These are phyloP conservation scores for Nicotiana benthamiana DNA, from an alignment of 257 asterid species.

Conservation along the genomic window DNA sequence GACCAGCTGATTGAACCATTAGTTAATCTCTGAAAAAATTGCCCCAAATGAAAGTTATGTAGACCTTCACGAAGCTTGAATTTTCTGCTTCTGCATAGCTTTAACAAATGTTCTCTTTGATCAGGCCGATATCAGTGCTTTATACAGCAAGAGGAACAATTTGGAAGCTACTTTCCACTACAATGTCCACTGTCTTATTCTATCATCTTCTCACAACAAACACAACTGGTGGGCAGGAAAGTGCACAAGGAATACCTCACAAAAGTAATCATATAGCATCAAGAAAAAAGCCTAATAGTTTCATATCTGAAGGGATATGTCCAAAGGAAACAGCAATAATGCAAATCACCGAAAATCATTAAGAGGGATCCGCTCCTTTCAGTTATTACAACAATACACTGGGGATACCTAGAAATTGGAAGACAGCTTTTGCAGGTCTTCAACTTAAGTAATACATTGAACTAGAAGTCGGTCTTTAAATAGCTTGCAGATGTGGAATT, in stretches of 20 bases:
- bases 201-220: neutral
- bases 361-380: neutral
- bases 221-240: neutral
- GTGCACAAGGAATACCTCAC: neutral
- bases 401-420: slow-evolving; percentile 21
- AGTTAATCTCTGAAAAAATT: too few species aligned
- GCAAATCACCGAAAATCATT: neutral
- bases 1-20: neutral
- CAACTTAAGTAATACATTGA: neutral
- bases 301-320: neutral
- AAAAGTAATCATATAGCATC: neutral
- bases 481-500: slow-evolving; percentile 3
- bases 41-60: too few species aligned
- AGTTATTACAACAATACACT: slow-evolving; percentile 29
- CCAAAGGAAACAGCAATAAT: neutral
- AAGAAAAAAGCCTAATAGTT: neutral
- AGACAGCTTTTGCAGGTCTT: neutral
- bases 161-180: neutral
- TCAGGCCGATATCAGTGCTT: too few species aligned
- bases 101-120: too few species aligned
- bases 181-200: neutral
- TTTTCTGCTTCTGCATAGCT: too few species aligned
- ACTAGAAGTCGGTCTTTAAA: neutral
- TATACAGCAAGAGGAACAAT: too few species aligned
- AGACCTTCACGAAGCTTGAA: too few species aligned